Evolutionary conservation across 1,284 basidiomycete species (phyloP).

Genomic region (Ceratobasidium sp.): DNA sequence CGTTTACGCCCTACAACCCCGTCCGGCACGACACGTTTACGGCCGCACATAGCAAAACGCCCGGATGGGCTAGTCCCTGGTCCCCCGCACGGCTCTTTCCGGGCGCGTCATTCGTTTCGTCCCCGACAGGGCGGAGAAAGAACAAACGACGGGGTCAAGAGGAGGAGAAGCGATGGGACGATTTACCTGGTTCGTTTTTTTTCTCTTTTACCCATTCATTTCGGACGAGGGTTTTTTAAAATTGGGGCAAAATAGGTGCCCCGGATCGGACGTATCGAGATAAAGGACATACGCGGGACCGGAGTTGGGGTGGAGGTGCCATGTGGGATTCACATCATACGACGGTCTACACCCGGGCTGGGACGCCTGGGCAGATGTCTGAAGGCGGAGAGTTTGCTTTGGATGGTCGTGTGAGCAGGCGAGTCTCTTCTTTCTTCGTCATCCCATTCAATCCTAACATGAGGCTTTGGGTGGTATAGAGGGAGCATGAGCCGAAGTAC

Average conservation of each 20-base stretch:
- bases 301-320: conserved; percentile 26
- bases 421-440: not conserved
- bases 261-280: conserved; percentile 41
- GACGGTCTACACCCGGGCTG: conserved; percentile 20
- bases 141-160: conserved; percentile 10
- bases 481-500: conserved; percentile 40
- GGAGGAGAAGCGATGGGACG: conserved; percentile 39
- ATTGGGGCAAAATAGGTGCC: conserved; percentile 9
- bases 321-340: conserved; percentile 18
- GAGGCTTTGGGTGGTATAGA: not conserved
- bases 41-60: conserved; percentile 67
- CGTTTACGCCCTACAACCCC: conserved; percentile 52
- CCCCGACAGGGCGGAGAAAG: conserved; percentile 4
- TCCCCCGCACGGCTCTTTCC: conserved; percentile 59
- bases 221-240: not conserved
- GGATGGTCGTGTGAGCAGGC: conserved; percentile 44
- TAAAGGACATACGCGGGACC: conserved; percentile 24
- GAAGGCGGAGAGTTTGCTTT: conserved; percentile 24
- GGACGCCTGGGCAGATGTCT: conserved; percentile 32
- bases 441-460: not conserved
- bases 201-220: not conserved
- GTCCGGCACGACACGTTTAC: conserved; percentile 64
- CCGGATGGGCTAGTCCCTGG: conserved; percentile 79
- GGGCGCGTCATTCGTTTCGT: not conserved
- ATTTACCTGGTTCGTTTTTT: conserved; percentile 30